Evolutionary conservation across 2,329 filamentous ascomycete species (phyloP).

Genomic region (Fusarium mundagurra): DNA sequence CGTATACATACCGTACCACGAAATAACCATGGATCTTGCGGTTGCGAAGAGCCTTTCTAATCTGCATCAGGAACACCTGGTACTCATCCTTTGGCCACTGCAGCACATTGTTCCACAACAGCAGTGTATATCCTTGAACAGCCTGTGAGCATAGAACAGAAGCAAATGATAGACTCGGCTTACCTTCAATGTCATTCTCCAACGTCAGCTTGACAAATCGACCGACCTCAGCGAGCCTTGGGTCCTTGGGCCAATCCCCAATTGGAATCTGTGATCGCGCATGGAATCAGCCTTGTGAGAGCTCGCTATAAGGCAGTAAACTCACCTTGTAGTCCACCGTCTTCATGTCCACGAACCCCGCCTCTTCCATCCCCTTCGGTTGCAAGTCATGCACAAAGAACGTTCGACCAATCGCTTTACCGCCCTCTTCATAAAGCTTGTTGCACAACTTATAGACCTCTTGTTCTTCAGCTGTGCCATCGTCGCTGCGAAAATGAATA

Average conservation of each 20-base stretch:
- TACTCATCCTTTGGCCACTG: slow-evolving; percentile 25
- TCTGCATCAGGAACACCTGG: slow-evolving; percentile 8
- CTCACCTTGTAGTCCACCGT: not conserved
- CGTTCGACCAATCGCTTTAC: not conserved
- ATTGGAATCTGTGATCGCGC: slow-evolving; percentile 4
- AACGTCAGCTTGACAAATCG: slow-evolving; percentile 14
- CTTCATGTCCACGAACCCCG: not conserved
- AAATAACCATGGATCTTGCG: slow-evolving; percentile 23
- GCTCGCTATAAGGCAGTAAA: fast-evolving
- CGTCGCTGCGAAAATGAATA: slow-evolving; percentile 18
- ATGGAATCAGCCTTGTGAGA: not conserved
- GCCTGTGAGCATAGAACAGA: not conserved
- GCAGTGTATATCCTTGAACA: not conserved
- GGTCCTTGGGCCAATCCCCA: slow-evolving; percentile 24
- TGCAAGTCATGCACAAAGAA: slow-evolving; percentile 9
- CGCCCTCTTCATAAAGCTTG: not conserved
- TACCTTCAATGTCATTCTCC: slow-evolving; percentile 36
- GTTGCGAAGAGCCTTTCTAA: slow-evolving; percentile 15
- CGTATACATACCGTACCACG: slow-evolving; percentile 21
- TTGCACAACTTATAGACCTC: not conserved
- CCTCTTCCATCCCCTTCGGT: not conserved
- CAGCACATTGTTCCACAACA: slow-evolving; percentile 15
- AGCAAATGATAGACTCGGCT: fast-evolving
- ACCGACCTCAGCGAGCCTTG: slow-evolving; percentile 9
- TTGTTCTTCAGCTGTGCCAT: slow-evolving; percentile 2